phyloP scores from a whole-genome alignment of 2,329 filamentous ascomycete genomes.

The Intubia oerlemansii region DNA sequence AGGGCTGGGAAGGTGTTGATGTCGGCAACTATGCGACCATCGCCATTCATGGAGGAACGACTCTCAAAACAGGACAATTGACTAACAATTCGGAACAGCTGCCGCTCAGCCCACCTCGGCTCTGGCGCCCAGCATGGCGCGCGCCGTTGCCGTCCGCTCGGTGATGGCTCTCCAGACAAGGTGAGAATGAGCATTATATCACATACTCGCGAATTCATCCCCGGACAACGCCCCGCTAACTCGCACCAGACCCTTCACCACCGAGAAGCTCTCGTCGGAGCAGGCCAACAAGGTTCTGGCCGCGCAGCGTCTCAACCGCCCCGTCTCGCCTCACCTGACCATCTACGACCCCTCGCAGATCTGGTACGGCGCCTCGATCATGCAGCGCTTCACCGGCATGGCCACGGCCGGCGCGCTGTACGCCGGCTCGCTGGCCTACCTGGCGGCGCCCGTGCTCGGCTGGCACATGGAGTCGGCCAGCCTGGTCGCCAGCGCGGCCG shows the following conservation, averaged over 20 bases:
- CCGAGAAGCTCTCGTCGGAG: slow-evolving; percentile 30
- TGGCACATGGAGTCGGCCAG: slow-evolving; percentile 37
- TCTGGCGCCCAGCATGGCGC: too few species aligned
- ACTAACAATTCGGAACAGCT: neutral
- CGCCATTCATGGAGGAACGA: too few species aligned
- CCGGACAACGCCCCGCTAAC: too few species aligned
- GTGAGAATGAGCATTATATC: too few species aligned
- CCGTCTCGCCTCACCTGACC: slow-evolving; percentile 62
- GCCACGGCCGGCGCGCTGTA: slow-evolving; percentile 55
- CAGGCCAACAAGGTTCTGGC: slow-evolving; percentile 47
- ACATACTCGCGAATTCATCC: too few species aligned
- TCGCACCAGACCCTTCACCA: slow-evolving; percentile 33
- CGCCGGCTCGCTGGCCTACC: slow-evolving; percentile 61
- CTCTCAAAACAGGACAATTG: neutral
- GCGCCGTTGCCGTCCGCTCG: too few species aligned
- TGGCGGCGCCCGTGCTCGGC: slow-evolving; percentile 53
- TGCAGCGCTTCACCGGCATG: slow-evolving; percentile 71
- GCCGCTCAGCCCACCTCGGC: too few species aligned
- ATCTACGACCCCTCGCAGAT: slow-evolving; percentile 81
- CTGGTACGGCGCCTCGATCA: slow-evolving; percentile 49
- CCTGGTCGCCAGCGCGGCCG: slow-evolving; percentile 37
- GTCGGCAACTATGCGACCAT: slow-evolving; percentile 7
- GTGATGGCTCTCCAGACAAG: too few species aligned
- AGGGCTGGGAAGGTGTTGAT: too few species aligned
- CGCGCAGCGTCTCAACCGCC: slow-evolving; percentile 60